Base-by-base conservation (phyloP, 371 early-diverging fungal genomes). In the Mucor irregularis region DNA sequence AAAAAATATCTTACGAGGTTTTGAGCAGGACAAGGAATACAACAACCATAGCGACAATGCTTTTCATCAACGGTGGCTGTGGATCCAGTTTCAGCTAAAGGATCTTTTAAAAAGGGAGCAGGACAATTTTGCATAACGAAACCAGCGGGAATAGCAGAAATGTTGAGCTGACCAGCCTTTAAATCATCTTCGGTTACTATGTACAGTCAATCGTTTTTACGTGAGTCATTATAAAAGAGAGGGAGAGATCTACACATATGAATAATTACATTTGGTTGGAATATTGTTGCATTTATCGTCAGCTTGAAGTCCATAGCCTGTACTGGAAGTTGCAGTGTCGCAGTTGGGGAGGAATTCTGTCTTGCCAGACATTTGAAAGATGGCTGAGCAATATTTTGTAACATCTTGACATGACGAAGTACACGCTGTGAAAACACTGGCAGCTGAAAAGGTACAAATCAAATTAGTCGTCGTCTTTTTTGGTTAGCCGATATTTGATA, bases 1-100 rank as follows among this genome's bases (percentile, higher is more conserved):
- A 38, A n/a, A 22, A 35, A 11, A 9, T 17, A 11, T 30, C 53
- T 60, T 65, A 60, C 66, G 7, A 46, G 45, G 21, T 61, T 50
- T 49, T 66, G 66, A 21, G 57, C 57, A 39, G 66, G 66, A 39
- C 66, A 66, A 26, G 66, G 66, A 39, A 66, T 44, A 47, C 66
- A 66, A 25, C 66, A 66, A 8, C 66, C 66, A 25, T 37, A 53
- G 26, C 40, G 25, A 48, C 66, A 66, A 39, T 49, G 39, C 0
- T 16, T 61, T 26, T 19, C 29, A 49, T 56, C 52, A 0, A 49
- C 5, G 3, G 57, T 43, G 13, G 28, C 26, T 2, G 16, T 44
- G 17, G 56, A 22, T 4, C 48, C 60, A 22, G 26, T 1, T 7
- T 6, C 17, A 5, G 57, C 58, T 19, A 61, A 26, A 28, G 59